Conservation (phyloP, 345 rosid species). For the Rubroshorea leprosula region DNA sequence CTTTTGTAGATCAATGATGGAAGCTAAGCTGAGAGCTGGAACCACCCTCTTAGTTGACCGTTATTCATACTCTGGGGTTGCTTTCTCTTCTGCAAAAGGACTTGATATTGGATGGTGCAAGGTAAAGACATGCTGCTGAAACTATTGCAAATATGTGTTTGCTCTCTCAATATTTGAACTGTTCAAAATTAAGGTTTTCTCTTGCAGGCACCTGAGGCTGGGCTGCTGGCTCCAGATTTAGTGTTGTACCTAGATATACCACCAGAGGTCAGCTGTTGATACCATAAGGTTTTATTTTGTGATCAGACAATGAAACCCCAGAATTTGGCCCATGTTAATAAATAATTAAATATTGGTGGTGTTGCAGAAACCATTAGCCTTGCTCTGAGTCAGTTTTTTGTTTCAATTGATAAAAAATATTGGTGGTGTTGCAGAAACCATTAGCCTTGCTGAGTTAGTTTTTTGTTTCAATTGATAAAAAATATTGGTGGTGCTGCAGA, state of each 20-base stretch:
- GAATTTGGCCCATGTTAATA: not conserved
- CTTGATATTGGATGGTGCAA: constrained; percentile 84
- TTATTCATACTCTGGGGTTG: constrained; percentile 89
- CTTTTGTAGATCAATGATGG: constrained; percentile 72
- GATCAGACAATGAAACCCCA: not conserved
- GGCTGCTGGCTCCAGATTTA: constrained; percentile 76
- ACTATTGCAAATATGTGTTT: not conserved
- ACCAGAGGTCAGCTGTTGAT: constrained; percentile 53
- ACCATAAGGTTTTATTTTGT: not conserved
- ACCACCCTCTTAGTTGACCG: constrained; percentile 80
- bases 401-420: no score
- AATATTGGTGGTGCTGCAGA: no score
- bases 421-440: no score
- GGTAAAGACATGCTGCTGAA: constrained; percentile 26
- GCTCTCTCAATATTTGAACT: not conserved
- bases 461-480: no score
- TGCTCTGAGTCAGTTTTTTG: no score
- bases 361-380: no score
- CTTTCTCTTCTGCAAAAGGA: constrained; percentile 92
- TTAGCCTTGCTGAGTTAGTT: no score
- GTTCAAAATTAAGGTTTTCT: not conserved
- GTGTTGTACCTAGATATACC: constrained; percentile 67
- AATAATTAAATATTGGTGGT: no score
- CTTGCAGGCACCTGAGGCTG: constrained; percentile 66
- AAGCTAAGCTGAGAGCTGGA: constrained; percentile 62